These are phyloP conservation scores for Apiospora aurea DNA, from an alignment of 2,329 filamentous ascomycete species.

Conservation along the genomic window DNA sequence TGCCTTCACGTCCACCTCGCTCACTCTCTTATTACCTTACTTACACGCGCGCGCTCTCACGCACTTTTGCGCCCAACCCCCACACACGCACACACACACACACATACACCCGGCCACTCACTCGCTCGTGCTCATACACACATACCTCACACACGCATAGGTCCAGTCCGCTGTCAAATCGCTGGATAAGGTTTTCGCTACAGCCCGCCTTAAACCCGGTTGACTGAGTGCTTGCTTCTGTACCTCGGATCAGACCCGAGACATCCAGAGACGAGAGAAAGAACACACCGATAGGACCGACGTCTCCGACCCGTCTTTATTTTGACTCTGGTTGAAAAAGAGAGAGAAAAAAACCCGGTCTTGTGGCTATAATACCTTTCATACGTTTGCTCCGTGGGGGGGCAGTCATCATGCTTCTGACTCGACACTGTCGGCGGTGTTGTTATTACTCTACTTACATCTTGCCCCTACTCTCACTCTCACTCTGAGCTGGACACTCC, in stretches of 20 bases:
- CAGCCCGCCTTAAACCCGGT: background rate
- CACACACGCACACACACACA: background rate
- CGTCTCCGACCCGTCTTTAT: background rate
- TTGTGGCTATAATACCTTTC: background rate
- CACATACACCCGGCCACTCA: background rate
- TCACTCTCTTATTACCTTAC: conserved; percentile 10
- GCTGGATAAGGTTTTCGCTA: conserved; percentile 2
- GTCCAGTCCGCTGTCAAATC: background rate
- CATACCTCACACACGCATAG: background rate
- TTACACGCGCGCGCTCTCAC: background rate
- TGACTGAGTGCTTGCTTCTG: background rate
- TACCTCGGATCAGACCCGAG: background rate
- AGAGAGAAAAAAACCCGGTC: background rate
- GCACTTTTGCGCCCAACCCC: background rate
- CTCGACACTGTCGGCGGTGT: background rate
- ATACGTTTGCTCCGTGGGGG: conserved; percentile 5
- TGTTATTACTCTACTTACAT: conserved; percentile 11
- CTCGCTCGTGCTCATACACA: background rate
- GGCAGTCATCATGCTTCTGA: conserved; percentile 20
- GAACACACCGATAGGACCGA: background rate
- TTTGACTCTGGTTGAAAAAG: background rate
- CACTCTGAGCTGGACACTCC: background rate
- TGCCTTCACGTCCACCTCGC: conserved; percentile 11
- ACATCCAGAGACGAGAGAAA: background rate
- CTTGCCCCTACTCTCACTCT: background rate